phyloP scores from a whole-genome alignment of 2,329 filamentous ascomycete species.

The Trichocomaceae sp. region DNA sequence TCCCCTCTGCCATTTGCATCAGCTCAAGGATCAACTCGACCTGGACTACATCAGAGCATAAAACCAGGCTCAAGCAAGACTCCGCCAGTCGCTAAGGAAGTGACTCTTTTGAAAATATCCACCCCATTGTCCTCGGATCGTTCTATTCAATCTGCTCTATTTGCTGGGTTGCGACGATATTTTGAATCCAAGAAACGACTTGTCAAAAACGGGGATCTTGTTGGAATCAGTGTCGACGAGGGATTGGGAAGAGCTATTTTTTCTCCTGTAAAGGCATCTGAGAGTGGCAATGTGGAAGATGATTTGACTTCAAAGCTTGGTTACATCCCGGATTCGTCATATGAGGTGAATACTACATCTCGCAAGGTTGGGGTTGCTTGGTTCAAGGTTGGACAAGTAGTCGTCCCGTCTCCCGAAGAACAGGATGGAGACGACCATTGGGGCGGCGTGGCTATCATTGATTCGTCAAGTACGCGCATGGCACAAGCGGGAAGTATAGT shows the following conservation, averaged over 20 bases:
- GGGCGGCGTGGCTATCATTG: conserved; percentile 80
- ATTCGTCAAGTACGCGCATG: conserved; percentile 80
- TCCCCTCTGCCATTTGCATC: conserved; percentile 48
- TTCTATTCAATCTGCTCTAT: conserved; percentile 74
- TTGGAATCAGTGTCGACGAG: conserved; percentile 84
- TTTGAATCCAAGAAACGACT: conserved; percentile 79
- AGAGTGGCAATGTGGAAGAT: conserved; percentile 61
- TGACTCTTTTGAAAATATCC: conserved; percentile 80
- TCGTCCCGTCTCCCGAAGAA: conserved; percentile 42
- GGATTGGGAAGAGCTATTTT: conserved; percentile 75
- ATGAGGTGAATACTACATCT: conserved; percentile 25
- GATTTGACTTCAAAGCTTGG: conserved; percentile 50
- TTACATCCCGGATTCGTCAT: conserved; percentile 22
- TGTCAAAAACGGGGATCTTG: conserved; percentile 77
- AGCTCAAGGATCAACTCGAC: conserved; percentile 50
- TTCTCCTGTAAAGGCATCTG: conserved; percentile 52
- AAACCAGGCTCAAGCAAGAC: conserved; percentile 41
- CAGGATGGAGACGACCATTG: conserved; percentile 62
- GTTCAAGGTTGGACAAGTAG: conserved; percentile 81
- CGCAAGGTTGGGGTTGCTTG: conserved; percentile 65
- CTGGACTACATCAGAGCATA: conserved; percentile 46
- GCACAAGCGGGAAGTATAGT: conserved; percentile 85
- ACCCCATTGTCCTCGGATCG: conserved; percentile 84
- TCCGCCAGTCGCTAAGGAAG: conserved; percentile 63
- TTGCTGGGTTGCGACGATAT: conserved; percentile 79